Base-by-base conservation (phyloP, 495 filamentous ascomycete genomes). In the Penicillium bovifimosum region DNA sequence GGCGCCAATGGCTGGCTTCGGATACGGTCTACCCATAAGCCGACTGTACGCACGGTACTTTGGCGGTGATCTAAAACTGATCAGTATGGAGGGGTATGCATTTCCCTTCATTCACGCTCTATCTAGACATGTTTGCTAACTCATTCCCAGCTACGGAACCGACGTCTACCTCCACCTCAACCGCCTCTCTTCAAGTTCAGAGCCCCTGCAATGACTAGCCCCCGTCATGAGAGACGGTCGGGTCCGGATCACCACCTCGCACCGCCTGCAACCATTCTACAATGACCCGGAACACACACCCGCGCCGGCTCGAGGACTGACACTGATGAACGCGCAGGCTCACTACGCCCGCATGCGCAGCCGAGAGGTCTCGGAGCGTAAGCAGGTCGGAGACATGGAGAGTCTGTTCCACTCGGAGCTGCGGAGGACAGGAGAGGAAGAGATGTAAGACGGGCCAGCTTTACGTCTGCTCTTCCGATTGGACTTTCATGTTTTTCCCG, bases 111-210 rank as follows among this genome's bases (percentile, higher is more conserved):
- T 32, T 36, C 26, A 16, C 38, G 1, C 29, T 32, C 14, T 27
- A 5, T 46, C n/a, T n/a, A n/a, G 9, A 26, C 26, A n/a, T 32
- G 40, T 42, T 43, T 2, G 26, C 27, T 47, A 53, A 58, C 54
- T 54, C 6, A 53, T 33, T 39, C n/a, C 20, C 18, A 98, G 93
- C 35, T 98, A 98, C 69, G 93, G 93, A 44, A 98, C 93, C 32
- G 93, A 98, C 64, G 93, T 97, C 32, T 98, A 98, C 69, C 87
- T 98, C 41, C 93, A 98, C 68, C 81, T 98, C 14, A 98, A 98
- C 75, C 81, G 93, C 50, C 80, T 98, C 9, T 95, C 88, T 32
- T 95, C 90, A 66, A 96, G 88, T 46, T 96, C 91, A 14, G 93
- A 98, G 67, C 93, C 93, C 50, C 78, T 98, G 32, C 92, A 96